These are phyloP conservation scores for Conoideocrella luteorostrata DNA, from an alignment of 2,329 filamentous ascomycete genomes.

Conservation along the genomic window DNA sequence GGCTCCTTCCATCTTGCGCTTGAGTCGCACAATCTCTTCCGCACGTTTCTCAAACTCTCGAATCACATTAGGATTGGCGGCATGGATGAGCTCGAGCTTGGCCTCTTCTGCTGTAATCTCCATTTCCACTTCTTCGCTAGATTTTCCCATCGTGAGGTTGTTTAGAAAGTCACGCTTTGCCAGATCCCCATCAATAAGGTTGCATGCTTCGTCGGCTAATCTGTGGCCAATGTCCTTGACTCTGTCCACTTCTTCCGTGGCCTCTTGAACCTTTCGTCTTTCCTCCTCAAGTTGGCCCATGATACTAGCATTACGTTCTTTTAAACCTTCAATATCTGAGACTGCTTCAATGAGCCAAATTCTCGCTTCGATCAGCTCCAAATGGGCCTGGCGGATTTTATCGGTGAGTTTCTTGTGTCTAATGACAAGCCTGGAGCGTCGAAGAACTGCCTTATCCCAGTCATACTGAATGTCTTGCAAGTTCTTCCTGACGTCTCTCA, in stretches of 20 bases:
- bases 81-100: slow-evolving; percentile 73
- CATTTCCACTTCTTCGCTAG: slow-evolving; percentile 57
- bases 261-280: slow-evolving; percentile 27
- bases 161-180: slow-evolving; percentile 34
- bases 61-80: slow-evolving; percentile 68
- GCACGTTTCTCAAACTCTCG: slow-evolving; percentile 70
- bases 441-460: slow-evolving; percentile 48
- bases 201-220: slow-evolving; percentile 29
- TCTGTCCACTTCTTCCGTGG: slow-evolving; percentile 31
- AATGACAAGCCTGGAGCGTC: slow-evolving; percentile 49
- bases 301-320: slow-evolving; percentile 56
- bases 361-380: slow-evolving; percentile 61
- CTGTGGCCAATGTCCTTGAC: slow-evolving; percentile 27
- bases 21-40: slow-evolving; percentile 61
- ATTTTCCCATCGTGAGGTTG: slow-evolving; percentile 41
- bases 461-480: slow-evolving; percentile 46
- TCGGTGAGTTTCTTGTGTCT: slow-evolving; percentile 53
- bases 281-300: slow-evolving; percentile 43
- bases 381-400: slow-evolving; percentile 54
- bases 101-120: slow-evolving; percentile 70
- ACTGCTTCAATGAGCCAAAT: slow-evolving; percentile 69
- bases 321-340: slow-evolving; percentile 72
- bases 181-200: slow-evolving; percentile 32
- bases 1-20: slow-evolving; percentile 47
- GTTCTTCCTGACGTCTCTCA: slow-evolving; percentile 25